phyloP scores from a whole-genome alignment of 805 yeast genomes.

The Nakazawaea siamensis region DNA sequence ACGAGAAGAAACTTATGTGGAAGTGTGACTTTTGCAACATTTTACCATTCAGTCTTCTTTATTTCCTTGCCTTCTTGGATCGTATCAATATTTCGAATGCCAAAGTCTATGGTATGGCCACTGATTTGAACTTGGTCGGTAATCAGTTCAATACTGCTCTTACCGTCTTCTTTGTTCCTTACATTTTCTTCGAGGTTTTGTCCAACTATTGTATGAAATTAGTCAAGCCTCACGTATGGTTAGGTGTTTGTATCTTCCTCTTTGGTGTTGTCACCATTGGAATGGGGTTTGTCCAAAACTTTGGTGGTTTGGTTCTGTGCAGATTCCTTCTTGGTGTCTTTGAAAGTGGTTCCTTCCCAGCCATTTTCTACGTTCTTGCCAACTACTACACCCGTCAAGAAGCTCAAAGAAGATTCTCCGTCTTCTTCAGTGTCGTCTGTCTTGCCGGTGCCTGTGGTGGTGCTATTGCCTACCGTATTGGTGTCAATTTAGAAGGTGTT shows the following conservation, averaged over 20 bases:
- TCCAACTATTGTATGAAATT: conserved; percentile 30
- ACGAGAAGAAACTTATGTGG: conserved; percentile 40
- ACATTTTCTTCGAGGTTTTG: conserved; percentile 14
- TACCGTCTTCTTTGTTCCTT: conserved; percentile 39
- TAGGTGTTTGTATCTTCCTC: conserved; percentile 27
- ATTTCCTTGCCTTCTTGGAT: conserved; percentile 60
- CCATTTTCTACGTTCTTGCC: conserved; percentile 34
- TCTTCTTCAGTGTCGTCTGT: conserved; percentile 35
- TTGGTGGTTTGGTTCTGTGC: conserved; percentile 31
- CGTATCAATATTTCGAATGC: conserved; percentile 70
- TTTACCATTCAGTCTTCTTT: conserved; percentile 55
- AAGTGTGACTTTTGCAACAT: conserved; percentile 53
- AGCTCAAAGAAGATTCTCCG: conserved; percentile 28
- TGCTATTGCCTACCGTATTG: conserved; percentile 37
- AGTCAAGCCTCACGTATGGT: conserved; percentile 33
- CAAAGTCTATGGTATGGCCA: conserved; percentile 48
- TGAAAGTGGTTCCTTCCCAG: conserved; percentile 37
- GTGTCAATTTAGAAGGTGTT: conserved; percentile 25
- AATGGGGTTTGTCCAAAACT: conserved; percentile 32
- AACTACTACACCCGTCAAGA: conserved; percentile 32
- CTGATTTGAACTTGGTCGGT: conserved; percentile 40
- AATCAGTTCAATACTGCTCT: conserved; percentile 48
- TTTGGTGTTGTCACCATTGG: conserved; percentile 34
- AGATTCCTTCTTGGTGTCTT: conserved; percentile 34
- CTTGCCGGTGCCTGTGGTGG: conserved; percentile 44